Evolutionary conservation across 495 filamentous ascomycete genomes (phyloP).

Genomic region (Amorphotheca resinae): DNA sequence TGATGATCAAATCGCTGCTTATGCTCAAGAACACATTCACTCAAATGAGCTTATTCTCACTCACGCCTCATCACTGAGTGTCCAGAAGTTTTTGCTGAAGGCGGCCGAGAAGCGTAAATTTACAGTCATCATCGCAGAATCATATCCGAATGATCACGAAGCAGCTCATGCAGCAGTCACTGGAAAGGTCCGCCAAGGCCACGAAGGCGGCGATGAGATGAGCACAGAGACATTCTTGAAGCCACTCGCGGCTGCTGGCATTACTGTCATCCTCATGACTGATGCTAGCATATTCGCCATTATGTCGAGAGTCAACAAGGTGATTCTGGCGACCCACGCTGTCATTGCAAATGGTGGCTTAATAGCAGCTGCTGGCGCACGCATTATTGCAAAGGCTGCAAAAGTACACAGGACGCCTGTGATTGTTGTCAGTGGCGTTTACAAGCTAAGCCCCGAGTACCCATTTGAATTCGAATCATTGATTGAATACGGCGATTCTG

Average conservation of each 20-base stretch:
- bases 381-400: slow-evolving; percentile 69
- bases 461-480: slow-evolving; percentile 64
- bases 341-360: slow-evolving; percentile 79
- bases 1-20: slow-evolving; percentile 77
- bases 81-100: slow-evolving; percentile 75
- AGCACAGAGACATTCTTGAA: slow-evolving; percentile 51
- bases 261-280: slow-evolving; percentile 69
- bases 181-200: slow-evolving; percentile 26
- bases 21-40: slow-evolving; percentile 81
- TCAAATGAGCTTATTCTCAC: slow-evolving; percentile 82
- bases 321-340: slow-evolving; percentile 73
- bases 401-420: slow-evolving; percentile 68
- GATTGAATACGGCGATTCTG: slow-evolving; percentile 71
- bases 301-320: slow-evolving; percentile 90
- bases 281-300: slow-evolving; percentile 79
- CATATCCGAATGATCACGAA: slow-evolving; percentile 54
- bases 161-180: slow-evolving; percentile 46
- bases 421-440: slow-evolving; percentile 72
- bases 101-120: slow-evolving; percentile 79
- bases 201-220: slow-evolving; percentile 29
- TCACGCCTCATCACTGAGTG: slow-evolving; percentile 64
- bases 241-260: slow-evolving; percentile 59
- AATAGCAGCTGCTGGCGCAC: slow-evolving; percentile 65
- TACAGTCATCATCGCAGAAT: slow-evolving; percentile 69
- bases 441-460: slow-evolving; percentile 82